phyloP scores from a whole-genome alignment of 2,329 filamentous ascomycete genomes.

The Thielaviopsis cerberus region DNA sequence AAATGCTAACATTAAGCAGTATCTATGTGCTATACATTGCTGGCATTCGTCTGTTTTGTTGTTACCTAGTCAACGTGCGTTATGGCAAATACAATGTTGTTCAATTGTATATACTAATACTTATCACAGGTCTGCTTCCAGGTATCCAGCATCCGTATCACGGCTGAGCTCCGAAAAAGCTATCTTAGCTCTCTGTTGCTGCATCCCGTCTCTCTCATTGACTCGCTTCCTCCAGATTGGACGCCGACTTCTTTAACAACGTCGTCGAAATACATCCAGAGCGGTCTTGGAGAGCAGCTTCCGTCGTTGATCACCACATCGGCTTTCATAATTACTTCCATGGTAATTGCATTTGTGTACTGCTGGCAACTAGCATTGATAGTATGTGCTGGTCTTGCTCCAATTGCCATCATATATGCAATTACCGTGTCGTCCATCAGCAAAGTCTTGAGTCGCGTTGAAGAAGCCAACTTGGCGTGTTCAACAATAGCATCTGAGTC shows the following conservation, averaged over 20 bases:
- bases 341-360: slow-evolving; percentile 32
- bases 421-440: slow-evolving; percentile 19
- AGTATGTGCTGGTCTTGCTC: slow-evolving; percentile 26
- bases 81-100: not conserved
- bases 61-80: not conserved
- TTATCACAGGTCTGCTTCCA: slow-evolving; percentile 25
- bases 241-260: slow-evolving; percentile 34
- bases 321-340: slow-evolving; percentile 24
- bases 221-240: slow-evolving; percentile 29
- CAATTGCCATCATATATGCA: slow-evolving; percentile 20
- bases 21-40: not conserved
- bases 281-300: slow-evolving; percentile 35
- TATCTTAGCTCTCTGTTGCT: slow-evolving; percentile 30
- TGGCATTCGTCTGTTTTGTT: not conserved
- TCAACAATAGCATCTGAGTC: slow-evolving; percentile 23
- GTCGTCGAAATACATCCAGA: slow-evolving; percentile 32
- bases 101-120: not conserved
- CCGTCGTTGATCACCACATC: slow-evolving; percentile 24
- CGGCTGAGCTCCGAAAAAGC: slow-evolving; percentile 28
- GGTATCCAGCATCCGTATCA: slow-evolving; percentile 30
- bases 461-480: slow-evolving; percentile 21
- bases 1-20: not conserved
- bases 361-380: slow-evolving; percentile 34
- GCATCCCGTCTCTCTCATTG: slow-evolving; percentile 30
- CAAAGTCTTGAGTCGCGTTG: slow-evolving; percentile 18